Evolutionary conservation across 306 rosid genomes (phyloP), one percentile per base, ranked within the genome.

Genomic region (Vicia villosa): DNA sequence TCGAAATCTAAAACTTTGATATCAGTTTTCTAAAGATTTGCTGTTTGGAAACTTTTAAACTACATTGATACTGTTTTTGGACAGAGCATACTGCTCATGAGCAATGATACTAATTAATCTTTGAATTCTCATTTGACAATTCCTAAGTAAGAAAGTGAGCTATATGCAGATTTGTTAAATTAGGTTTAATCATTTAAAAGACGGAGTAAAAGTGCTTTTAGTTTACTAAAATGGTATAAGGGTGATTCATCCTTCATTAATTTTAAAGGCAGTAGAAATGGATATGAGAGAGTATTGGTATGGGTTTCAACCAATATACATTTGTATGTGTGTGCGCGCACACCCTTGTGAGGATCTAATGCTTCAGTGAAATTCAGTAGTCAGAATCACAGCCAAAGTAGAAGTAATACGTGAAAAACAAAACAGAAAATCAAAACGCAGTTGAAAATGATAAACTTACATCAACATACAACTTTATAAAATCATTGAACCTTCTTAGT

Each of bases 401-500:
- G 59, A 32, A 63, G 38, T 34, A 34, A 71, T 42, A 16, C 13
- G 45, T 45, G 17, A 40, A 16, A 55, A 56, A 59, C 8, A 1
- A 4, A 36, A 11, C 15, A 40, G 49, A 28, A 43, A 30, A 69
- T 22, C 30, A 66, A 73, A 42, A 68, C 17, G 24, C 32, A 55
- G 28, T 12, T 49, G 15, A 69, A 60, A 58, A 45, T 55, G 54
- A 76, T 70, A 77, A 57, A 82, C 97, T 84, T 87, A 95, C 99
- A 77, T 91, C 95, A 24, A 81, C 74, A 71, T 80, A 87, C 62
- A 95, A 80, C 88, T 89, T 91, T 65, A 91, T 59, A 81, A 95
- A 95, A 87, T 95, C 97, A 75, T 91, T 95, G 86, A 95, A 95
- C 83, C 99, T 83, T 86, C 99, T 86, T 59, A 86, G 82, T 52